Evolutionary conservation across 192 early-diverging fungal genomes (phyloP).

Genomic region (Blastocladiella britannica): DNA sequence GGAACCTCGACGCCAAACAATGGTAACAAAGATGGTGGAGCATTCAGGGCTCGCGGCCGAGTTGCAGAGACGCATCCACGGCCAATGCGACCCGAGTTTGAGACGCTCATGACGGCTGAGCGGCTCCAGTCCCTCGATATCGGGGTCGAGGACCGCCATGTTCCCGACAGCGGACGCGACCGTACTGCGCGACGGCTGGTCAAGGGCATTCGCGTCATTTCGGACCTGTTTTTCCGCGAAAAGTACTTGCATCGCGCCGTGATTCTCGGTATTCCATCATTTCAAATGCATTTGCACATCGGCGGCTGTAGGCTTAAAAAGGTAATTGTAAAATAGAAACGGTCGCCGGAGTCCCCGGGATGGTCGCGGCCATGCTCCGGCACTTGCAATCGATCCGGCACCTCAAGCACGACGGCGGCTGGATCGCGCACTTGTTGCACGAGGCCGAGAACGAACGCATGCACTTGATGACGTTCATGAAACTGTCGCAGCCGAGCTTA

Average conservation of each 20-base stretch:
- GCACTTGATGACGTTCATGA: conserved; percentile 62
- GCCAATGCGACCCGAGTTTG: conserved; percentile 43
- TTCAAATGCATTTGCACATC: too few species aligned
- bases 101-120: conserved; percentile 23
- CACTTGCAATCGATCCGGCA: conserved; percentile 57
- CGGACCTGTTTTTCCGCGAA: conserved; percentile 46
- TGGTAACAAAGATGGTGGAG: too few species aligned
- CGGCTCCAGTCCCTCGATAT: conserved; percentile 41
- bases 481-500: conserved; percentile 34
- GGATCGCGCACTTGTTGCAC: conserved; percentile 72
- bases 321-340: too few species aligned
- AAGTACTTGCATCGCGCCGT: conserved; percentile 62
- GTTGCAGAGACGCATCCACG: conserved; percentile 8
- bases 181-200: conserved; percentile 38
- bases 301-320: too few species aligned
- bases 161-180: conserved; percentile 30
- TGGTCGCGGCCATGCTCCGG: conserved; percentile 64
- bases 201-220: conserved; percentile 35
- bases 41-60: too few species aligned
- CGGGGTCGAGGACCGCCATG: conserved; percentile 33
- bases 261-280: too few species aligned
- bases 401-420: conserved; percentile 67
- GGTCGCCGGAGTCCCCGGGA: conserved; percentile 43
- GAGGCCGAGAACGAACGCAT: conserved; percentile 81
- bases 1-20: too few species aligned